These are phyloP conservation scores for Phytophthora aleatoria DNA, from an alignment of 352 stramenopile species.

Conservation along the genomic window DNA sequence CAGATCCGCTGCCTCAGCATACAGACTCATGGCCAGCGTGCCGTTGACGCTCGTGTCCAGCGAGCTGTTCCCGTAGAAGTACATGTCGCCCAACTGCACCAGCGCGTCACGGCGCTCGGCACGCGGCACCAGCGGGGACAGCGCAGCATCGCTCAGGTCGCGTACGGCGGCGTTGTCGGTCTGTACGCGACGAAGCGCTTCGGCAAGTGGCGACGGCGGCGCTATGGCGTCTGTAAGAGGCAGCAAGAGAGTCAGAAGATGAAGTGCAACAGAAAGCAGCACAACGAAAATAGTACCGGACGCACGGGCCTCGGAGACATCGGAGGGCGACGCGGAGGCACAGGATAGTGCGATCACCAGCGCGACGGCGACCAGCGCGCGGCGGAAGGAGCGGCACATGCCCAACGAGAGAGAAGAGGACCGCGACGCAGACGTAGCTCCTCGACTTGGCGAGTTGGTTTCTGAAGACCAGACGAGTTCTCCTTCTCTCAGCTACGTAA, in stretches of 20 bases:
- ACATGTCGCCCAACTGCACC: constrained; percentile 73
- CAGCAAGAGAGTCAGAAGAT: constrained; percentile 6
- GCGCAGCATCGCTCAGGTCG: constrained; percentile 52
- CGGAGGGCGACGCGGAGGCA: constrained; percentile 12
- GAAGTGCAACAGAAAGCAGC: not conserved
- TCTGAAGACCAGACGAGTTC: constrained; percentile 14
- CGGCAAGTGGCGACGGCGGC: constrained; percentile 30
- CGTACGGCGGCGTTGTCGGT: constrained; percentile 37
- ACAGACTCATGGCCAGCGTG: constrained; percentile 74
- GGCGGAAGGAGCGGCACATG: constrained; percentile 28
- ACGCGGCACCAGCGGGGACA: constrained; percentile 32
- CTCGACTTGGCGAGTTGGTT: constrained; percentile 24
- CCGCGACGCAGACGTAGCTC: not conserved
- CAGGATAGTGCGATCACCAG: constrained; percentile 13
- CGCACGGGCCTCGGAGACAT: constrained; percentile 30
- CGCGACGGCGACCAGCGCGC: constrained; percentile 13
- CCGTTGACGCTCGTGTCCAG: constrained; percentile 66
- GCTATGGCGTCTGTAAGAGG: constrained; percentile 25
- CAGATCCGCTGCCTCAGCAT: constrained; percentile 56
- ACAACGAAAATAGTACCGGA: constrained; percentile 16
- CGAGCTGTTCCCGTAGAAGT: constrained; percentile 81
- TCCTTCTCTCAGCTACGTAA: constrained; percentile 5
- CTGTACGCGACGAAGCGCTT: constrained; percentile 28
- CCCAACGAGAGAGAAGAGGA: not conserved
- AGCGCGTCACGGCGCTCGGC: constrained; percentile 56